Conservation (phyloP, 2,329 filamentous ascomycete species). For the Teratosphaeria destructans region DNA sequence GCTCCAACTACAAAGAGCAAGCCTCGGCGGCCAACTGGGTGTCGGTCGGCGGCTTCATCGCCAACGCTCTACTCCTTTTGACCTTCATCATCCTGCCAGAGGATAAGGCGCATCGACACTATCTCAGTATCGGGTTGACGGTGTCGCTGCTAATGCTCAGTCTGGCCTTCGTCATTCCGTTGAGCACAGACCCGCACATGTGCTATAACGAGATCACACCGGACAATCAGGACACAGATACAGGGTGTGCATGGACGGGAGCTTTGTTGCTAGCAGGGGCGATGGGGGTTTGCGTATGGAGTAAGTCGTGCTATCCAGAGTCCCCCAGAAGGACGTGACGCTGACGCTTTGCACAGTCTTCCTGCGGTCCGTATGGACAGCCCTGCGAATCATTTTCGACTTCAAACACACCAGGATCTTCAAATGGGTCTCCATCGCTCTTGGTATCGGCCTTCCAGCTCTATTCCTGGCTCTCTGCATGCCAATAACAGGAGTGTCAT, state of each 20-base stretch:
- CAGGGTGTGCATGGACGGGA: slow-evolving; percentile 62
- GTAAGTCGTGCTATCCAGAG: slow-evolving; percentile 1
- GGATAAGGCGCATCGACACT: slow-evolving; percentile 78
- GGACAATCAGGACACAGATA: slow-evolving; percentile 61
- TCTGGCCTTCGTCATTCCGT: slow-evolving; percentile 79
- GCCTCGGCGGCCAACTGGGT: slow-evolving; percentile 64
- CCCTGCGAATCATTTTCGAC: slow-evolving; percentile 12
- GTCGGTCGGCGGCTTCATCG: slow-evolving; percentile 57
- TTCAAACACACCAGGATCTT: slow-evolving; percentile 7
- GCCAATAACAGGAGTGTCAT: slow-evolving; percentile 79
- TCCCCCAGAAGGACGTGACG: neutral
- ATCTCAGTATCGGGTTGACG: slow-evolving; percentile 70
- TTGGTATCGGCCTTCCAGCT: slow-evolving; percentile 46
- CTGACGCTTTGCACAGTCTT: slow-evolving; percentile 5
- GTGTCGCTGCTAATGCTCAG: slow-evolving; percentile 60
- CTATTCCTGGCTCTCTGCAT: slow-evolving; percentile 65
- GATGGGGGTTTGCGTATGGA: slow-evolving; percentile 76
- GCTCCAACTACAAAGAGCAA: slow-evolving; percentile 38
- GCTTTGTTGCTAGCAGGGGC: slow-evolving; percentile 73
- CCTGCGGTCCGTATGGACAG: slow-evolving; percentile 12
- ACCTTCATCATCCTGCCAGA: slow-evolving; percentile 71
- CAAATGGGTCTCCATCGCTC: slow-evolving; percentile 6
- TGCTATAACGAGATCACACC: slow-evolving; percentile 85
- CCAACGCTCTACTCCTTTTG: slow-evolving; percentile 61
- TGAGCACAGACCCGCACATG: slow-evolving; percentile 64